Percentiles rank a stretch among this genome's conserved stretches.
phyloP scores from a whole-genome alignment of 495 filamentous ascomycete genomes.

The Aspergillus avenaceus region DNA sequence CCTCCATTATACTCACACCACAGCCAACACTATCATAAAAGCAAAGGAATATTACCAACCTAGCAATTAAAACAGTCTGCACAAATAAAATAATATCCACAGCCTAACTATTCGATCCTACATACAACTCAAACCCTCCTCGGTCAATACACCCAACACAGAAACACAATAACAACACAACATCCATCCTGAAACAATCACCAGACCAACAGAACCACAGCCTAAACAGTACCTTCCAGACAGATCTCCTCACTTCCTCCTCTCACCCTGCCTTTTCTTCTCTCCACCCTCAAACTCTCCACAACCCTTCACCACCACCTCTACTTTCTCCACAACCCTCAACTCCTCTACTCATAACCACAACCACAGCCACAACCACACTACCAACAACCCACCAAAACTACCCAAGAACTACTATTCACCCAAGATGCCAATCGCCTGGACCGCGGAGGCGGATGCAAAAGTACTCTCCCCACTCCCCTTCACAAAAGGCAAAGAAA shows the following conservation, averaged over 20 bases:
- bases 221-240: background rate
- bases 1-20: too few relatives aligned
- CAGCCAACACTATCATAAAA: too few relatives aligned
- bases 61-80: too few relatives aligned
- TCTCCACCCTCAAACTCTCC: background rate
- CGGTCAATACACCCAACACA: too few relatives aligned
- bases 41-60: too few relatives aligned
- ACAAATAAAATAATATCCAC: too few relatives aligned
- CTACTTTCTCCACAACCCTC: too few relatives aligned
- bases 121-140: too few relatives aligned
- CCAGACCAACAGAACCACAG: too few relatives aligned
- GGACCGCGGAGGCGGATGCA: slow-evolving; percentile 23
- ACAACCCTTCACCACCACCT: background rate
- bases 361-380: background rate
- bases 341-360: background rate
- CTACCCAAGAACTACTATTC: background rate
- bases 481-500: background rate
- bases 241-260: background rate
- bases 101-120: too few relatives aligned
- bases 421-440: slow-evolving; percentile 20
- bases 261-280: background rate
- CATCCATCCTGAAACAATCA: too few relatives aligned
- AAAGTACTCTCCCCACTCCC: slow-evolving; percentile 11
- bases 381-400: background rate
- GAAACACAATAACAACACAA: background rate